A percentile compares a stretch with the other conserved stretches of the same genome.
These are phyloP conservation scores for Amanita brunnescens DNA, from an alignment of 768 basidiomycete species.

Conservation along the genomic window DNA sequence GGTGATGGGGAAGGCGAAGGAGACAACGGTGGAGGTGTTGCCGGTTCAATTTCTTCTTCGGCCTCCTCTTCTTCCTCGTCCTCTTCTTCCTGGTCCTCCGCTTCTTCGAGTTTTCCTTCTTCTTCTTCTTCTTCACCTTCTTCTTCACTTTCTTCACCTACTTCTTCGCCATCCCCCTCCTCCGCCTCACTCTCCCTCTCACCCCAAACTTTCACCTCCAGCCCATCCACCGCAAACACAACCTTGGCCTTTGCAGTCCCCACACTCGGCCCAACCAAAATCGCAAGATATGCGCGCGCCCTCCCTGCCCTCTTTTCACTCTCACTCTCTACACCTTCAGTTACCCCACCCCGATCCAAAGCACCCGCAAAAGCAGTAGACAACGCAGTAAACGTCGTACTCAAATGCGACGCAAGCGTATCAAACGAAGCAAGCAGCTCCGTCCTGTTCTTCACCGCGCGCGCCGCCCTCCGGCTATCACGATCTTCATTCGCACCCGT, in stretches of 20 bases:
- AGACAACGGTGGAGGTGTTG: not conserved
- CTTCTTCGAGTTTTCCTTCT: constrained; percentile 17
- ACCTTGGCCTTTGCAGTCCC: constrained; percentile 54
- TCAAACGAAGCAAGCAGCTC: constrained; percentile 63
- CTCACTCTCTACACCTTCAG: not conserved
- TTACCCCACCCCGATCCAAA: no score
- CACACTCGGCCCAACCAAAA: constrained; percentile 59
- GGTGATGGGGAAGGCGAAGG: no score
- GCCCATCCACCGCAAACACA: constrained; percentile 53
- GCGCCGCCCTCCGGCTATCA: constrained; percentile 16
- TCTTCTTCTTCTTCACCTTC: constrained; percentile 21
- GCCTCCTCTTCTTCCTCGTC: constrained; percentile 10
- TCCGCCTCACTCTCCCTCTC: constrained; percentile 18
- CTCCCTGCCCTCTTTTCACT: not conserved
- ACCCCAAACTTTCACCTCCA: constrained; percentile 43
- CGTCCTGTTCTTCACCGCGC: constrained; percentile 47
- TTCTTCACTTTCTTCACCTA: constrained; percentile 2
- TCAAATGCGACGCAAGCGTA: constrained; percentile 62
- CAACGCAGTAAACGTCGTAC: constrained; percentile 65
- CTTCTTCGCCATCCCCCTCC: not conserved
- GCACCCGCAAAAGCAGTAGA: constrained; percentile 51
- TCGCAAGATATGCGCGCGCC: constrained; percentile 43
- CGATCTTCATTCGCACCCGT: not conserved
- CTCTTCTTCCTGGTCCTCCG: constrained; percentile 11
- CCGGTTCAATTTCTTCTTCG: constrained; percentile 9